A percentile compares a stretch with the other conserved stretches of the same genome.
Conservation (phyloP, 2,329 filamentous ascomycete species). For the Penicillium hesseltinei region DNA sequence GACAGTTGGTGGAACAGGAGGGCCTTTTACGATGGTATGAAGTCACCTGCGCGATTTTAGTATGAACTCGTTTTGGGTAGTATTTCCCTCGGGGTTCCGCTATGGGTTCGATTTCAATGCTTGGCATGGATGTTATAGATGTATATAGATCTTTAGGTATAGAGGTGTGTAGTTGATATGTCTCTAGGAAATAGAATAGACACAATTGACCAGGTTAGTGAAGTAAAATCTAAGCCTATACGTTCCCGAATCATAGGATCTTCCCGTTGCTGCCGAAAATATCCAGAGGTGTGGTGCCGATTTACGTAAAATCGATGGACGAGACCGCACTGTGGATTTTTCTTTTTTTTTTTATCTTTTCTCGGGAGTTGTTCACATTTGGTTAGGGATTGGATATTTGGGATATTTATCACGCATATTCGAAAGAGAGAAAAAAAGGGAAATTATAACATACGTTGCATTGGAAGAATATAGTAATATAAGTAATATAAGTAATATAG, state of each 20-base stretch:
- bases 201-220: neutral
- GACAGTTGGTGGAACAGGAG: slow-evolving; percentile 1
- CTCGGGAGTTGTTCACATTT: slow-evolving; percentile 2
- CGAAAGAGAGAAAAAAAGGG: neutral
- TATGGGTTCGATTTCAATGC: neutral
- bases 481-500: too few relatives aligned
- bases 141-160: neutral
- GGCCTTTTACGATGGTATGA: neutral
- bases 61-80: neutral
- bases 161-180: neutral
- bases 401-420: neutral
- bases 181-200: neutral
- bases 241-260: slow-evolving; percentile 19
- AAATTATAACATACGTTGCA: neutral
- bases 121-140: slow-evolving; percentile 1
- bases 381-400: neutral
- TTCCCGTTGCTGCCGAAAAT: slow-evolving; percentile 26
- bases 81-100: neutral
- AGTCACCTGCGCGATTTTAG: slow-evolving; percentile 11
- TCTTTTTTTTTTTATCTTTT: neutral
- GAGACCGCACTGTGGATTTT: slow-evolving; percentile 11
- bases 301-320: slow-evolving; percentile 44
- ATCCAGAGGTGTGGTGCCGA: slow-evolving; percentile 21
- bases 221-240: neutral
- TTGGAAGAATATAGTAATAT: too few relatives aligned